Conservation (phyloP, 2,329 filamentous ascomycete species). For the Kalaharituber pfeilii region DNA sequence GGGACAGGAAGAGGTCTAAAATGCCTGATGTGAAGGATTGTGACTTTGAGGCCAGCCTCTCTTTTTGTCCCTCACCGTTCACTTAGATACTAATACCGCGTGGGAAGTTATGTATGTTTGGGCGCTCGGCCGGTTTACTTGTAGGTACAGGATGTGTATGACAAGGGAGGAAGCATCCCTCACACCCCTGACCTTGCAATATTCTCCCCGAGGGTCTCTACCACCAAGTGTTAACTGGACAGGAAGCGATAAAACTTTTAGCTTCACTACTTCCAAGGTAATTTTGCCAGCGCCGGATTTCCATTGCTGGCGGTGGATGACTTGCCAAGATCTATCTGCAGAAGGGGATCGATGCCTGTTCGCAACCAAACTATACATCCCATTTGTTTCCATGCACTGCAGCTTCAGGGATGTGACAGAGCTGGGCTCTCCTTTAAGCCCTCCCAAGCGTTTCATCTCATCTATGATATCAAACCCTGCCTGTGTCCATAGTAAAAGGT, state of each 20-base stretch:
- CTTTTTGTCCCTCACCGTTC: neutral
- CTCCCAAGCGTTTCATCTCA: slow-evolving; percentile 26
- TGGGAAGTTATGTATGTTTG: neutral
- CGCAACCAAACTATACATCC: no score
- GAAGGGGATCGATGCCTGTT: neutral
- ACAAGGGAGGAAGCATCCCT: neutral
- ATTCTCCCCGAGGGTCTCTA: no score
- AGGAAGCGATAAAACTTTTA: no score
- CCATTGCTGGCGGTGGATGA: neutral
- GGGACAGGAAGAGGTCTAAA: neutral
- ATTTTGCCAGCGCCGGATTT: neutral
- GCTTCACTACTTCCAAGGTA: neutral
- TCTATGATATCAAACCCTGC: no score
- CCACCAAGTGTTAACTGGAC: no score
- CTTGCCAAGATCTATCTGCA: neutral
- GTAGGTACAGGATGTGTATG: neutral
- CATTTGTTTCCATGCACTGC: neutral
- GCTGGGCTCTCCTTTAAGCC: slow-evolving; percentile 1
- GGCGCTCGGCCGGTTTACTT: neutral
- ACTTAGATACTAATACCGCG: neutral
- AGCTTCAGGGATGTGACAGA: neutral
- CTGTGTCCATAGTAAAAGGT: no score
- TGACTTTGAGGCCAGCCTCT: neutral
- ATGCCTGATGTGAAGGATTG: neutral
- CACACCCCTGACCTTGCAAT: no score